These are phyloP conservation scores for Pyrenula aspistea DNA, from an alignment of 495 filamentous ascomycete species.

Conservation along the genomic window DNA sequence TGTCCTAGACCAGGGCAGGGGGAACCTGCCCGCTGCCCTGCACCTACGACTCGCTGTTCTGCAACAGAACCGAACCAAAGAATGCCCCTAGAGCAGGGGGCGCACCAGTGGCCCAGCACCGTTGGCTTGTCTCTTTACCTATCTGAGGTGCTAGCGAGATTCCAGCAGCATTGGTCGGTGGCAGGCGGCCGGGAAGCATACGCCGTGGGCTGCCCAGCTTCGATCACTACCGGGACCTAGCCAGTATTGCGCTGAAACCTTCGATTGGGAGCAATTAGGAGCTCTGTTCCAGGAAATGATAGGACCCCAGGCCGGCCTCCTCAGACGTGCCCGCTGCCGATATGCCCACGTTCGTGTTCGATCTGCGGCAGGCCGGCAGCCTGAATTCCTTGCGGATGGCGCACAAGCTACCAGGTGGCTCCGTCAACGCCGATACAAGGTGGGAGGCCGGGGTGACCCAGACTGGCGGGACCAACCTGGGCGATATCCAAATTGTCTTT, in stretches of 20 bases:
- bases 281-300: not conserved
- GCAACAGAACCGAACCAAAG: not conserved
- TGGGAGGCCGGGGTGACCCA: not conserved
- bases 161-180: not conserved
- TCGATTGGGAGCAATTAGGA: not conserved
- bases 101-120: not conserved
- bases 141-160: not conserved
- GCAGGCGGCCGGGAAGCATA: not conserved
- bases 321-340: not conserved
- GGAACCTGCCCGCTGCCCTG: not conserved
- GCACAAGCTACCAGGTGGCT: not conserved
- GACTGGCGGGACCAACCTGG: not conserved
- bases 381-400: not conserved
- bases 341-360: not conserved
- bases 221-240: not conserved
- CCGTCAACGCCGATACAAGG: not conserved
- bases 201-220: not conserved
- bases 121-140: not conserved
- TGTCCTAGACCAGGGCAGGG: not conserved
- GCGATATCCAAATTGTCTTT: not conserved
- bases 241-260: not conserved
- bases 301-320: not conserved
- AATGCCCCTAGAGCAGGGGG: not conserved
- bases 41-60: not conserved
- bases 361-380: not conserved